Conservation (phyloP, 1,284 basidiomycete genomes). For the Cryptococcus jaspeensis region DNA sequence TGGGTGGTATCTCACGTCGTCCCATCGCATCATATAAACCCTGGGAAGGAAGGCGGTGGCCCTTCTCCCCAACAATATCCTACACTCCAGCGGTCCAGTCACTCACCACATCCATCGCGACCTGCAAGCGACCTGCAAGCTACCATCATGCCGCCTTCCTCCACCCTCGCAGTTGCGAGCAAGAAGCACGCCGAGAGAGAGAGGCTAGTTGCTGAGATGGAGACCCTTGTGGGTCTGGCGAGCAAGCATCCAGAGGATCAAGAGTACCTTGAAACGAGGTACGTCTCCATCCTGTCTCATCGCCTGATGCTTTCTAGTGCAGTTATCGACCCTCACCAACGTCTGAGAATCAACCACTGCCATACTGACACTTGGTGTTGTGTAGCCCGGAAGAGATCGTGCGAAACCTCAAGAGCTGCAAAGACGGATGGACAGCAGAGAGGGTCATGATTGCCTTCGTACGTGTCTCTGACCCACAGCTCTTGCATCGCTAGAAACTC, state of each 20-base stretch:
- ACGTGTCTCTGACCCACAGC: slow-evolving; percentile 6
- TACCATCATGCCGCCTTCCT: slow-evolving; percentile 2
- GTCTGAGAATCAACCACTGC: background rate
- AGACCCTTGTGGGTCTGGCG: slow-evolving; percentile 23
- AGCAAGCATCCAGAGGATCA: slow-evolving; percentile 32
- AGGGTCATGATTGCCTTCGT: slow-evolving; percentile 38
- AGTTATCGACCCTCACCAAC: background rate
- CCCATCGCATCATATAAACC: too few relatives aligned
- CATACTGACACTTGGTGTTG: background rate
- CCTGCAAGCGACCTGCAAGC: too few relatives aligned
- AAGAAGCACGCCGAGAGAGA: slow-evolving; percentile 30
- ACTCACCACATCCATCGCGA: too few relatives aligned
- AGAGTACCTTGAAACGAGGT: slow-evolving; percentile 15
- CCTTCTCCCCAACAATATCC: too few relatives aligned
- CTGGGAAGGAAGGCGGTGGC: too few relatives aligned
- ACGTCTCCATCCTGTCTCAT: background rate
- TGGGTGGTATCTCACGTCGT: too few relatives aligned
- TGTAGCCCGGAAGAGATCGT: slow-evolving; percentile 33
- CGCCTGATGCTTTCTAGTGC: background rate
- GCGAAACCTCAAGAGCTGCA: slow-evolving; percentile 26
- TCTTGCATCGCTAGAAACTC: background rate
- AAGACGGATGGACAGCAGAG: slow-evolving; percentile 34
- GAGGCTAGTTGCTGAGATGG: slow-evolving; percentile 25
- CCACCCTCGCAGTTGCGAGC: background rate
- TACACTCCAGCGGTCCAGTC: too few relatives aligned